phyloP scores from a whole-genome alignment of 2,329 filamentous ascomycete species.

The Phaeosphaeria sp. region DNA sequence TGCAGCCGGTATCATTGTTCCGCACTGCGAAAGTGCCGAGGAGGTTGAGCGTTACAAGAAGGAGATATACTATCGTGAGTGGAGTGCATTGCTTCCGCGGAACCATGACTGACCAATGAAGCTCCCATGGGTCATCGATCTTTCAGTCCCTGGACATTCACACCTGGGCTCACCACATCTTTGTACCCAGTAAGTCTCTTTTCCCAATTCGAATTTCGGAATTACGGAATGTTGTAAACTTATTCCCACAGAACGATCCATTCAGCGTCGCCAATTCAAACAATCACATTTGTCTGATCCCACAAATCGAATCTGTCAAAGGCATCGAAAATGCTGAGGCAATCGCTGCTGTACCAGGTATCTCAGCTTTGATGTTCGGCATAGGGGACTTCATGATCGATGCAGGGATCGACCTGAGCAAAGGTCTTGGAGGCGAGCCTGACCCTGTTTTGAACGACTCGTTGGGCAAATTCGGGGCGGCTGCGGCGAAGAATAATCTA shows the following conservation, averaged over 20 bases:
- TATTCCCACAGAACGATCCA: slow-evolving; percentile 25
- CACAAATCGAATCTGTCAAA: slow-evolving; percentile 34
- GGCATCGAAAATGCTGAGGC: slow-evolving; percentile 34
- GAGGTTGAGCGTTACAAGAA: slow-evolving; percentile 33
- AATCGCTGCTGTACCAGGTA: slow-evolving; percentile 33
- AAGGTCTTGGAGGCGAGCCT: slow-evolving; percentile 20
- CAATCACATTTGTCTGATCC: slow-evolving; percentile 34
- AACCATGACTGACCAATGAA: slow-evolving; percentile 4
- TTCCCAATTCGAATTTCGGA: not conserved
- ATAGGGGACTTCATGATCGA: slow-evolving; percentile 35
- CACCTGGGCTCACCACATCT: slow-evolving; percentile 23
- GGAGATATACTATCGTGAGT: slow-evolving; percentile 27
- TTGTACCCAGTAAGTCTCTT: slow-evolving; percentile 3
- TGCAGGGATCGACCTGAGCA: slow-evolving; percentile 25
- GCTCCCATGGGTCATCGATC: slow-evolving; percentile 30
- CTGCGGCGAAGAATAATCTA: slow-evolving; percentile 28
- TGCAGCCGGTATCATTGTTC: slow-evolving; percentile 30
- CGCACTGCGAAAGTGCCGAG: slow-evolving; percentile 28
- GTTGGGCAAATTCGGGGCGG: slow-evolving; percentile 26
- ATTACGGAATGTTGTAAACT: not conserved
- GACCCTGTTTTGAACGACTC: slow-evolving; percentile 24
- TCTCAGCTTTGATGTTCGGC: slow-evolving; percentile 34
- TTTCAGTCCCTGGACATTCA: slow-evolving; percentile 35
- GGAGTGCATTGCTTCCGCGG: too few relatives aligned
- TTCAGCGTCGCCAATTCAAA: slow-evolving; percentile 32